Evolutionary conservation across 129 eudicot species (phyloP), one percentile per base, ranked within the genome.

Genomic region (Sambucus nigra): DNA sequence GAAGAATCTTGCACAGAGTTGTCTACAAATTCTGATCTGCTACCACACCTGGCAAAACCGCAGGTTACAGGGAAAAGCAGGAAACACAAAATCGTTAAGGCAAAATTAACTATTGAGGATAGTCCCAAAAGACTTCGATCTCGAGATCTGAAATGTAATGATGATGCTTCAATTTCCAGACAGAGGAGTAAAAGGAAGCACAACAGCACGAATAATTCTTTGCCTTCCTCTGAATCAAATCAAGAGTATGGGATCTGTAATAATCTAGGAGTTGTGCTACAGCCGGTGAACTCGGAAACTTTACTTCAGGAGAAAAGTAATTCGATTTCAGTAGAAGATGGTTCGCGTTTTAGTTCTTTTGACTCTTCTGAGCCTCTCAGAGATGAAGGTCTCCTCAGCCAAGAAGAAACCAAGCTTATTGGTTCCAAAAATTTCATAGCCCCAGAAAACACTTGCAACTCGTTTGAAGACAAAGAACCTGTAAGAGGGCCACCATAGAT

Each of bases 1-100:
- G 23, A 58, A 29, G 71, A 51, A 27, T 42, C 66, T 58, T 55
- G 28, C 25, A 28, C 56, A 47, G 73, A 41, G 28, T 25, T 64
- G 60, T 50, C 38, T 51, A 65, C 64, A 38, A 22, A 40, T 42
- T 67, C 79, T 55, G 72, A 78, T 61, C 16, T 73, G 69, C 70
- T 67, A 64, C 47, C 67, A 56, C 55, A 62, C 41, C 28, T 31
- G 77, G 80, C 25, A 46, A 82, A 72, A 65, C 53, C 70, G 23
- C 59, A 38, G 39, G 77, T 69, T 31, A 70, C 60, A 29, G 72
- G 76, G 67, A 82, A 77, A 75, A 80, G 72, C 51, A 75, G 72
- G 63, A 80, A 50, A 49, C 56, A 47, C 38, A 73, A 67, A 65
- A 66, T 50, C 40, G 45, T 25, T 38, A 44, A 48, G 49, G 49